Base-by-base conservation (phyloP, 2,329 filamentous ascomycete species). In the Ascochyta rabiei region DNA sequence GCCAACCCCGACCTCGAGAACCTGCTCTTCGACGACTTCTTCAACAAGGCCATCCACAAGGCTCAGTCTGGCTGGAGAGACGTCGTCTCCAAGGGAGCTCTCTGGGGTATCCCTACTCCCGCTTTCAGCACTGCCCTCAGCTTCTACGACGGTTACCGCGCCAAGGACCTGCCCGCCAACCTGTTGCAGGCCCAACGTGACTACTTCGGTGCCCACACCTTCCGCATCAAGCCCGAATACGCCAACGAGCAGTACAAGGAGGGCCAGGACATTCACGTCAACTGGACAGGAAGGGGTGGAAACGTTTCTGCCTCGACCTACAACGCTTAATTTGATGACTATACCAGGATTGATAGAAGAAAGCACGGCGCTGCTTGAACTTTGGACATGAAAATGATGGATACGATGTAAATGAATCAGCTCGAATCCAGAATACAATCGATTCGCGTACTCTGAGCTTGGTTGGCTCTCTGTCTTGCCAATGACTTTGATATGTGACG, bases 91-190 rank as follows among this genome's bases (percentile, higher is more conserved):
- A 96, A 96, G 87, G 86, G 90, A 67, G 93, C 93, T 62, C 85
- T 96, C 63, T 91, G 96, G 80, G 95, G 95, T 80, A 96, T 99
- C 76, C 95, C 95, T 65, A 95, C 91, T 51, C 95, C 95, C 37
- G 91, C 91, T 72, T 99, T 99, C 88, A 92, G 89, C 76, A 98
- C 95, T 59, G 95, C 95, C 44, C 87, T 99, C 72, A 93, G 90
- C 75, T 99, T 96, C 91, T 99, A 96, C 82, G 95, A 99, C 77
- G 95, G 95, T 63, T 97, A 98, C 87, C 90, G 95, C 79, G 93
- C 93, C 78, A 91, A 93, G 85, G 88, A 98, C 77, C 87, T 99
- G 68, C 95, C 95, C 58, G 95, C 95, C 84, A 99, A 98, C 86
- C 85, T 99, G 63, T 87, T 99, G 74, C 95, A 99, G 84, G 95